phyloP scores from a whole-genome alignment of 148 eudicot genomes.

The Rhododendron williamsianum region DNA sequence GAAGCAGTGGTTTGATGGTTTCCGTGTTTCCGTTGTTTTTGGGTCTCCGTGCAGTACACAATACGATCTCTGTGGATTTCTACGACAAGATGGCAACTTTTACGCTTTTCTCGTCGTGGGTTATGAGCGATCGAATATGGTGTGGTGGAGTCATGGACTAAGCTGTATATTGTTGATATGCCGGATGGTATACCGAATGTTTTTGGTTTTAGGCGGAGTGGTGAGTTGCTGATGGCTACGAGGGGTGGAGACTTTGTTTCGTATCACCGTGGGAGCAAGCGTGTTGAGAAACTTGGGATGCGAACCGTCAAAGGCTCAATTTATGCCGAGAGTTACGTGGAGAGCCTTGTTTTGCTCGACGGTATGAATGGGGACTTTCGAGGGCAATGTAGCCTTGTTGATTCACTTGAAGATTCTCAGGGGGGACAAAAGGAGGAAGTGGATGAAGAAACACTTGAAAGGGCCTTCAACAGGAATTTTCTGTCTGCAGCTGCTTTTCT shows the following conservation, averaged over 20 bases:
- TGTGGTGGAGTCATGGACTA: conserved; percentile 28
- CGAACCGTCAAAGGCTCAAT: conserved; percentile 17
- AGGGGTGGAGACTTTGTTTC: conserved; percentile 20
- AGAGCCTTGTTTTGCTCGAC: conserved; percentile 26
- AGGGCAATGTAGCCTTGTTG: neutral
- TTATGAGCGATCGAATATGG: conserved; percentile 31
- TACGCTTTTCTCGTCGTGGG: conserved; percentile 22
- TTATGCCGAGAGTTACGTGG: conserved; percentile 23
- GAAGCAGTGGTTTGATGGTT: neutral
- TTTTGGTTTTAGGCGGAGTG: neutral
- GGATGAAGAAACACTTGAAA: neutral
- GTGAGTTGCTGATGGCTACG: neutral
- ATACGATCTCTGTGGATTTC: neutral
- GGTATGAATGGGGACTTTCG: neutral
- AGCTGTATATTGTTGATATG: conserved; percentile 10
- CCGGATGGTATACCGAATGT: neutral
- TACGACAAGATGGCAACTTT: conserved; percentile 12
- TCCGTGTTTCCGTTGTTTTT: neutral
- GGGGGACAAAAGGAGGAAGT: neutral
- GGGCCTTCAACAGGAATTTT: neutral
- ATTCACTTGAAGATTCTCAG: neutral
- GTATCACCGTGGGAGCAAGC: conserved; percentile 18
- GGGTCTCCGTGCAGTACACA: neutral
- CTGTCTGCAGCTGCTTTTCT: neutral
- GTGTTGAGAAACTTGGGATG: conserved; percentile 17